These are phyloP conservation scores for Aspergillus cejpii DNA, from an alignment of 2,329 filamentous ascomycete species.

Conservation along the genomic window DNA sequence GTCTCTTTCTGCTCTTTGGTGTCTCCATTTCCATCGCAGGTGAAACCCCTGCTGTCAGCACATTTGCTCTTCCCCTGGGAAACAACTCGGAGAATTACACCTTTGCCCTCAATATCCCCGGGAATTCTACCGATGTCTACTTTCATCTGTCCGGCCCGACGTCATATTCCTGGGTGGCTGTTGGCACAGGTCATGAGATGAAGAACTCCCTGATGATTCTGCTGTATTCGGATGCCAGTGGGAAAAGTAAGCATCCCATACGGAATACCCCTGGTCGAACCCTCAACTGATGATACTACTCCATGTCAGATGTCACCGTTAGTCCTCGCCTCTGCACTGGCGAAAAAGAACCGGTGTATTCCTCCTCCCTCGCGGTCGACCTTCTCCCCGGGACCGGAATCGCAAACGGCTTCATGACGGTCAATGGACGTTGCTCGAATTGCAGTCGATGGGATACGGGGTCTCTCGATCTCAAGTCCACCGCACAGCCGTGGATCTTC, in stretches of 20 bases:
- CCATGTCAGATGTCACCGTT: constrained; percentile 15
- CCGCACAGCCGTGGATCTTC: constrained; percentile 16
- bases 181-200: constrained; percentile 18
- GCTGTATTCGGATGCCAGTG: constrained; percentile 11
- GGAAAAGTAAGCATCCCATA: constrained; percentile 9
- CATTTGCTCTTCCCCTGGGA: constrained; percentile 14
- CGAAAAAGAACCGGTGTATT: constrained; percentile 16
- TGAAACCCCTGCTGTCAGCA: constrained; percentile 39
- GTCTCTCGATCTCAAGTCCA: constrained; percentile 14
- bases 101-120: constrained; percentile 22
- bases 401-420: constrained; percentile 10
- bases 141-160: constrained; percentile 21
- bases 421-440: constrained; percentile 18
- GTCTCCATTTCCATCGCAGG: neutral
- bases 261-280: too few species aligned
- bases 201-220: constrained; percentile 17
- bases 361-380: constrained; percentile 13
- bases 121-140: constrained; percentile 20
- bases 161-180: constrained; percentile 20
- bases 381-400: constrained; percentile 13
- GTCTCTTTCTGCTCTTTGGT: neutral
- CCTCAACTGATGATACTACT: too few species aligned
- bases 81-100: constrained; percentile 12
- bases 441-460: constrained; percentile 14
- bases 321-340: constrained; percentile 18